Evolutionary conservation across 176 grass and related monocot genomes (phyloP), one percentile per base, ranked within the genome.

Genomic region (Avena atlantica): DNA sequence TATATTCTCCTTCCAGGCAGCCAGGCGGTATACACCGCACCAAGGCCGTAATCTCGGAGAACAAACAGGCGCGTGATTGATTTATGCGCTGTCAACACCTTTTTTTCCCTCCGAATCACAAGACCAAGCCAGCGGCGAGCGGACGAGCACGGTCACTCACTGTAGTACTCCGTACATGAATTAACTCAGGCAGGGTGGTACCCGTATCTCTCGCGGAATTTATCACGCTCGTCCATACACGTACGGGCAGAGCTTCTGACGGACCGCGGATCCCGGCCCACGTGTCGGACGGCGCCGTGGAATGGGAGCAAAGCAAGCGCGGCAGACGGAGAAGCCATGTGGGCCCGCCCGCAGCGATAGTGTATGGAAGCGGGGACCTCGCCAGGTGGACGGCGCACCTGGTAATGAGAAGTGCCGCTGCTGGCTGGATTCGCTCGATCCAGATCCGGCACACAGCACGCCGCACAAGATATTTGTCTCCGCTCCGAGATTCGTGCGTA

Each of bases 371-470:
- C 2, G 64, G 82, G 83, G 69, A 31, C 83, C 77, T 50, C 83
- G 0, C 59, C 78, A 81, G 20, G 78, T 82, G 78, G 78, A 62
- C 20, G 83, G 61, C 29, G 83, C 88, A 82, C 78, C 83, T 62
- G 78, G 31, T 62, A 70, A 45, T 21, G 21, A 75, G 72, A 75
- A 68, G 61, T 70, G 82, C 71, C 69, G 64, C 29, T 34, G 51
- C 9, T 75, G 81, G 8, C 45, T 81, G 77, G 82, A 85, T 85
- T 48, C 83, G 31, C 57, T 31, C 17, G 20, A 25, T 53, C 48
- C 23, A 76, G 69, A 73, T 51, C 51, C 80, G 74, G 74, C 71
- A 36, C 51, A 49, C 21, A 48, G 9, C 56, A 1, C 34, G 9
- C 31, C 19, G 57, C 61, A 31, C 70, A 31, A 82, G 70, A 82